Evolutionary conservation across 495 filamentous ascomycete genomes (phyloP).

Genomic region (Penicillium odoratum): DNA sequence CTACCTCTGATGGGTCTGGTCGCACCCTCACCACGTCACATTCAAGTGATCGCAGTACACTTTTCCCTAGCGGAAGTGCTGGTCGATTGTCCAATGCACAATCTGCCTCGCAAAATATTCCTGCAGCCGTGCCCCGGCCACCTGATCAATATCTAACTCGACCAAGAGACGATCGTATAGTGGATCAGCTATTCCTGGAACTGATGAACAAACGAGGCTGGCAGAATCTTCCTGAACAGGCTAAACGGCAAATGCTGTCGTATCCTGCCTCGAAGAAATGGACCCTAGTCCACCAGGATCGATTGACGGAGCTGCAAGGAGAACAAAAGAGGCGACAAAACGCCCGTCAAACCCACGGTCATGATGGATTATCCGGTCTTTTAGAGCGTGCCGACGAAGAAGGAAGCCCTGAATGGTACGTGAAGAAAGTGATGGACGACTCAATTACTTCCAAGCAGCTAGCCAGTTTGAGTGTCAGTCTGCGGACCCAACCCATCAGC

Average conservation of each 20-base stretch:
- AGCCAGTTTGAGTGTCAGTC: constrained; percentile 85
- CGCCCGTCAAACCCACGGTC: constrained; percentile 61
- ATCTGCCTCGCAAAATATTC: constrained; percentile 40
- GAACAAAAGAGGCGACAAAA: constrained; percentile 84
- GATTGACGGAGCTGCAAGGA: constrained; percentile 87
- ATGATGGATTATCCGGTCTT: constrained; percentile 63
- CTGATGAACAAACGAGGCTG: constrained; percentile 97
- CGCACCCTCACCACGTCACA: constrained; percentile 52
- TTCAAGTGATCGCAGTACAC: constrained; percentile 39
- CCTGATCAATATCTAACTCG: constrained; percentile 59
- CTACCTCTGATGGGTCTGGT: constrained; percentile 63
- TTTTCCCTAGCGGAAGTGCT: constrained; percentile 27
- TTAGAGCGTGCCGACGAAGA: constrained; percentile 83
- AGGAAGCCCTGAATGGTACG: constrained; percentile 97
- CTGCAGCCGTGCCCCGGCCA: constrained; percentile 46
- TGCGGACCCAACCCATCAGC: constrained; percentile 92
- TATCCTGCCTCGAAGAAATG: constrained; percentile 95
- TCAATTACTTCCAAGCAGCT: constrained; percentile 88
- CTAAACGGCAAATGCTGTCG: constrained; percentile 88
- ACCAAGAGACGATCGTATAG: constrained; percentile 78
- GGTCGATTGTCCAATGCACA: constrained; percentile 39
- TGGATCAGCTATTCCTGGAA: constrained; percentile 89
- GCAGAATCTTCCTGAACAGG: constrained; percentile 96
- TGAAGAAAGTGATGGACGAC: constrained; percentile 95
- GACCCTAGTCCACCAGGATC: constrained; percentile 94